Evolutionary conservation across 257 asterid genomes (phyloP).

Genomic region (Solanum ossicruentum): DNA sequence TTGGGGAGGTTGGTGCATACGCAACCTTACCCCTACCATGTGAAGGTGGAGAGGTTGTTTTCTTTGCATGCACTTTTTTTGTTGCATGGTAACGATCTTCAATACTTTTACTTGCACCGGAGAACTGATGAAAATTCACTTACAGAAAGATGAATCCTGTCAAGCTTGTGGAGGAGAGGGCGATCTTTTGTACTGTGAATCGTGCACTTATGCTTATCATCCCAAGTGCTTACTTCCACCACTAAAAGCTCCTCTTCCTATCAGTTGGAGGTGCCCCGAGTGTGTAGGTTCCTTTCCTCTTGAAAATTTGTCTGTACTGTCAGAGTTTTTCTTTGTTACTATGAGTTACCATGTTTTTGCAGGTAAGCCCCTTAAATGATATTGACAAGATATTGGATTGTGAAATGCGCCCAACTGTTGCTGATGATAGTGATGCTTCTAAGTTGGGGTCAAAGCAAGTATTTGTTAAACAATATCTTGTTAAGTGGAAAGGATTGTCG

Average conservation of each 20-base stretch:
- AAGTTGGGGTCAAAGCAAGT: constrained; percentile 65
- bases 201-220: constrained; percentile 76
- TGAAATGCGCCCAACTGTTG: constrained; percentile 81
- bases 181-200: constrained; percentile 64
- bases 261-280: constrained; percentile 88
- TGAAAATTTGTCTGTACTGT: not conserved
- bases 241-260: constrained; percentile 49
- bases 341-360: not conserved
- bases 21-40: not conserved
- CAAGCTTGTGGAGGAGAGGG: constrained; percentile 67
- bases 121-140: not conserved
- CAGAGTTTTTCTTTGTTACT: not conserved
- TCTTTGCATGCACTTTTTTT: not conserved
- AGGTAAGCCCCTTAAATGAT: constrained; percentile 82
- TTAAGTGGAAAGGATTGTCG: constrained; percentile 92
- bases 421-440: constrained; percentile 56
- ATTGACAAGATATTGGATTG: constrained; percentile 87
- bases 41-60: not conserved
- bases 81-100: not conserved
- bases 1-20: not conserved
- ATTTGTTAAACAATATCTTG: constrained; percentile 78
- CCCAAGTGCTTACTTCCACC: constrained; percentile 73
- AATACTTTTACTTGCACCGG: not conserved
- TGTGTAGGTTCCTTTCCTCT: constrained; percentile 50
- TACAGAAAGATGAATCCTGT: constrained; percentile 66